Evolutionary conservation across 331 rosid species (phyloP).

Genomic region (Quercus tomentella): DNA sequence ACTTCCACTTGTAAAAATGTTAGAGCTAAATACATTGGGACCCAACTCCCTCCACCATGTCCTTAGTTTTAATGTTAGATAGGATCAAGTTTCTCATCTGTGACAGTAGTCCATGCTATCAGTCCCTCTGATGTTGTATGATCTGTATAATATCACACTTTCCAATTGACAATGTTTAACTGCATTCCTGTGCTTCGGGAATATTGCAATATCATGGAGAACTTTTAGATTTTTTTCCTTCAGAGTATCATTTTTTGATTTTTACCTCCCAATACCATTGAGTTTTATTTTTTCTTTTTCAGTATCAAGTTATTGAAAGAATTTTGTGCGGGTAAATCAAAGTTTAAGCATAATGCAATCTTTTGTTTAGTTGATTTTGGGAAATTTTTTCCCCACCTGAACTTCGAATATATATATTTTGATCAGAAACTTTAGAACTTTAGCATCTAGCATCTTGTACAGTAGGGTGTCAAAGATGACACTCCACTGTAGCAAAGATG

Average conservation of each 20-base stretch:
- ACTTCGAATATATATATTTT: no score
- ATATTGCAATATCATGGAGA: no score
- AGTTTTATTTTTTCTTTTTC: background rate
- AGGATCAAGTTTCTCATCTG: background rate
- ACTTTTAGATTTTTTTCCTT: no score
- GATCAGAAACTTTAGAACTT: no score
- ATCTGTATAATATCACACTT: background rate
- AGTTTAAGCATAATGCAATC: no score
- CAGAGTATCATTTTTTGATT: no score
- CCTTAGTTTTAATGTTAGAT: background rate
- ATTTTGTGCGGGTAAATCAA: background rate
- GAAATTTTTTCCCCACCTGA: no score
- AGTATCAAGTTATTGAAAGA: background rate
- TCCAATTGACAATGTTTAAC: background rate
- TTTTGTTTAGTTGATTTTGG: no score
- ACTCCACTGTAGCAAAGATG: no score
- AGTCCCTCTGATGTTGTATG: background rate
- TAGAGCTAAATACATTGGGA: conserved; percentile 44
- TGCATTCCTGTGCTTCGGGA: no score
- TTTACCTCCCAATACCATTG: background rate
- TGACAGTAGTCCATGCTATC: background rate
- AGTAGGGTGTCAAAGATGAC: no score
- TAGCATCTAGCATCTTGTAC: no score
- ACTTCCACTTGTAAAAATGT: conserved; percentile 50
- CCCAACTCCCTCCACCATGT: conserved; percentile 57